Base-by-base conservation (phyloP, 305 asterid genomes). In the Rubia balearica region DNA sequence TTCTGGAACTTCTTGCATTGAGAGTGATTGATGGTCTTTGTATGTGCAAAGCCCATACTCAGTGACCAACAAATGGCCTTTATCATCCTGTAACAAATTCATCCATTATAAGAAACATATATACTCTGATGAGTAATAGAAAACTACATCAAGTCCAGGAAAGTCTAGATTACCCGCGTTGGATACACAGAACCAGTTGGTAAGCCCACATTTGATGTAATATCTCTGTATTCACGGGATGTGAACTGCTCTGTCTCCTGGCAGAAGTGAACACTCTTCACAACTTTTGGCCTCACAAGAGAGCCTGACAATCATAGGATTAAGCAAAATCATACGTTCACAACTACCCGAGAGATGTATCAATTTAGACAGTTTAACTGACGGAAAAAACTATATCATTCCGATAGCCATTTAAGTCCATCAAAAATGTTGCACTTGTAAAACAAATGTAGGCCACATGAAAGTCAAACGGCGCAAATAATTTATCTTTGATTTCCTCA, bases 271-370 rank as follows among this genome's bases (percentile, higher is more conserved):
- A 91, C 97, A 48, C 97, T 93, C 84, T 93, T 93, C 74, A 93
- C 97, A 79, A 93, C 98, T 85, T 93, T 93, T 75, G 98, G 97
- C 89, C 98, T 85, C 71, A 93, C 98, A 80, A 93, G 97, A 75
- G 98, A 93, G 84, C 97, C 98, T 93, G 75, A 65, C 67, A 7
- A 17, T 12, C 33, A 30, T 75, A 75, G 21, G 46, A 78, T 56
- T 67, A 48, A 49, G 65, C 61, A 8, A 38, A 16, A 78, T 48
- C 36, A 74, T 74, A n/a, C n/a, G n/a, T n/a, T n/a, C n/a, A n/a
- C n/a, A 8, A 68, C 11, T 51, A 53, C 57, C 41, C 75, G 40
- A 24, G 72, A 55, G 53, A 71, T 68, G 27, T 38, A 36, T 53
- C 69, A 68, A 76, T 65, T 74, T 61, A 14, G 59, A 68, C n/a